These are phyloP conservation scores for Corylus heterophylla DNA, from an alignment of 306 rosid genomes.

Conservation along the genomic window DNA sequence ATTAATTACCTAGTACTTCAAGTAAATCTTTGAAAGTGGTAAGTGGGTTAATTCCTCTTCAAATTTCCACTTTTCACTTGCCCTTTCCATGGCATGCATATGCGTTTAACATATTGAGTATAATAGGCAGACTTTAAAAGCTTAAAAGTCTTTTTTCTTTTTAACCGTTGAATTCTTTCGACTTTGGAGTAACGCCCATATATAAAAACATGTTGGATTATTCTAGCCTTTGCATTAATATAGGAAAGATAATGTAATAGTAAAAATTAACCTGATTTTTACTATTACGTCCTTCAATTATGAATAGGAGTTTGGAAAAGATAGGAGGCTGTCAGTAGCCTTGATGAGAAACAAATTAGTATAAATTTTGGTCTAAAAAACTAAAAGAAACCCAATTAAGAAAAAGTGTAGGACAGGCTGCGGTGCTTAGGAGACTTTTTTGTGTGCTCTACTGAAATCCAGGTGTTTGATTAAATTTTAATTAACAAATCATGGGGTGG, in stretches of 20 bases:
- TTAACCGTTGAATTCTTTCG: neutral
- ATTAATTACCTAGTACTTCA: neutral
- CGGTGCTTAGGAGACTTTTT: conserved; percentile 39
- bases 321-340: neutral
- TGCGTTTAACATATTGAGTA: neutral
- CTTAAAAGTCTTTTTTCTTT: neutral
- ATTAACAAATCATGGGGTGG: conserved; percentile 54
- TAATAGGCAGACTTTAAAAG: neutral
- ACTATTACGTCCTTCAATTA: no score
- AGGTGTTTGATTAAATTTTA: conserved; percentile 22
- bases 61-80: neutral
- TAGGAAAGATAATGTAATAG: no score
- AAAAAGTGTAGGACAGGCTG: conserved; percentile 23
- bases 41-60: neutral
- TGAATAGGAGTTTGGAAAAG: no score
- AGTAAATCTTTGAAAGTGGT: conserved; percentile 27
- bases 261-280: no score
- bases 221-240: neutral
- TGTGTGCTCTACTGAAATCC: conserved; percentile 62
- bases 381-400: conserved; percentile 18
- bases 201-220: neutral
- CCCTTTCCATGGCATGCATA: neutral
- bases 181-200: no score
- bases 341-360: neutral
- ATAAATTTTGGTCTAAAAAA: neutral